Evolutionary conservation across 345 rosid genomes (phyloP), one percentile per base, ranked within the genome.

Genomic region (Mallotus nudiflorus): DNA sequence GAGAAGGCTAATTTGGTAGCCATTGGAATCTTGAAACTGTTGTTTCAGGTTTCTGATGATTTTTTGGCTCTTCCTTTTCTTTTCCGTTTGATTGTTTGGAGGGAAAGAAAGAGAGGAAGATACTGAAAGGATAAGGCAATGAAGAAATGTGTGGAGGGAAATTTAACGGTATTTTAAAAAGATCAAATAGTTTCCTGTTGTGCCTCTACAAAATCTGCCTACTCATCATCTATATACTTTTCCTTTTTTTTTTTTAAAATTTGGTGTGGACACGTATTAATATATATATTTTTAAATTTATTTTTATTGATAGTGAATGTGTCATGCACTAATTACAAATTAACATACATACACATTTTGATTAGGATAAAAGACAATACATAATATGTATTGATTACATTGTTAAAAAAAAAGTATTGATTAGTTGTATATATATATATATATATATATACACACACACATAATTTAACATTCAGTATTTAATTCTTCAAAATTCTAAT

Each of bases 141-240:
- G 18, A 7, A 66, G 66, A 67, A 82, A 78, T 53, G 87, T 84
- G 97, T 88, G 98, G 95, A 87, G 86, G 86, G 88, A 82, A 89
- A 77, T 68, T 76, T 73, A 75, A 74, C 82, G 57, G 77, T 70
- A 19, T 66, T 73, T 57, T 66, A 45, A 58, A 66, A 66, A 39
- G 18, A 66, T 48, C 52, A 57, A 57, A 57, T 66, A 49, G 5
- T 58, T 50, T 27, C 20, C 31, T 61, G 31, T 40, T 33, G 46
- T 10, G 57, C 55, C 61, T 79, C 56, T 35, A 13, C 53, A 50
- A 60, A 78, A 72, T 40, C 79, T 81, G 64, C 87, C 89, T 77
- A 22, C 81, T 83, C 95, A 83, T 75, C 66, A 3, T 51, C 49
- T 25, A 49, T 49, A 50, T 45, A 9, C 25, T 53, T 52, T 65